These are phyloP conservation scores for Exserohilum turcica DNA, from an alignment of 2,329 filamentous ascomycete genomes.

Conservation along the genomic window DNA sequence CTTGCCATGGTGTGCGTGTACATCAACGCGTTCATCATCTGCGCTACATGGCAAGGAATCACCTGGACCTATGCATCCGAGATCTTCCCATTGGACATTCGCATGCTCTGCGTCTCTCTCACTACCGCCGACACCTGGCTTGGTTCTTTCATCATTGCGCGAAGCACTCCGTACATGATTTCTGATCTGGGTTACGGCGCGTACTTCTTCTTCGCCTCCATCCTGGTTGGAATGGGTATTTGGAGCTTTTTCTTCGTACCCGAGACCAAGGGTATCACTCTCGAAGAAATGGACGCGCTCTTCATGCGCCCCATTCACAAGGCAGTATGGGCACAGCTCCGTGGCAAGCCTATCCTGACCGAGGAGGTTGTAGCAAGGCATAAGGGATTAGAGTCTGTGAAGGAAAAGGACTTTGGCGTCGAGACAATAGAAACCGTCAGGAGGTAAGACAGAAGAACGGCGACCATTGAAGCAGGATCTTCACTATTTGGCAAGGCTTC, in stretches of 20 bases:
- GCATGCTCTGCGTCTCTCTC: constrained; percentile 48
- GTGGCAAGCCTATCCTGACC: constrained; percentile 24
- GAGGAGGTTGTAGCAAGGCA: constrained; percentile 19
- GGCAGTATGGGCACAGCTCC: constrained; percentile 39
- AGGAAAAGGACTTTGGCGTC: constrained; percentile 27
- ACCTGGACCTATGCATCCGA: constrained; percentile 56
- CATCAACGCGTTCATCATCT: constrained; percentile 61
- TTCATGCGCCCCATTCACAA: constrained; percentile 38
- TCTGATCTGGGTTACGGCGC: constrained; percentile 46
- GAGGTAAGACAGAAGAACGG: constrained; percentile 5
- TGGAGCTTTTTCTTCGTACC: constrained; percentile 44
- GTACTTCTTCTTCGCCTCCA: constrained; percentile 48
- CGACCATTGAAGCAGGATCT: neutral
- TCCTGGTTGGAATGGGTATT: constrained; percentile 37
- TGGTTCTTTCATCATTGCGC: constrained; percentile 48
- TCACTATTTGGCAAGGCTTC: neutral
- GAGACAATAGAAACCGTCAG: constrained; percentile 26
- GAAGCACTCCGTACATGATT: constrained; percentile 48
- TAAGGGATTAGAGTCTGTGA: constrained; percentile 19
- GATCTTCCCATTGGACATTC: constrained; percentile 53
- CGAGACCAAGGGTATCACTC: constrained; percentile 39
- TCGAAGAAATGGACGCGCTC: constrained; percentile 41
- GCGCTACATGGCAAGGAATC: constrained; percentile 51
- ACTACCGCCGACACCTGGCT: constrained; percentile 50
- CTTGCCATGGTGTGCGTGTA: constrained; percentile 62